These are phyloP conservation scores for Candida hungchunana DNA, from an alignment of 805 yeast species.

Conservation along the genomic window DNA sequence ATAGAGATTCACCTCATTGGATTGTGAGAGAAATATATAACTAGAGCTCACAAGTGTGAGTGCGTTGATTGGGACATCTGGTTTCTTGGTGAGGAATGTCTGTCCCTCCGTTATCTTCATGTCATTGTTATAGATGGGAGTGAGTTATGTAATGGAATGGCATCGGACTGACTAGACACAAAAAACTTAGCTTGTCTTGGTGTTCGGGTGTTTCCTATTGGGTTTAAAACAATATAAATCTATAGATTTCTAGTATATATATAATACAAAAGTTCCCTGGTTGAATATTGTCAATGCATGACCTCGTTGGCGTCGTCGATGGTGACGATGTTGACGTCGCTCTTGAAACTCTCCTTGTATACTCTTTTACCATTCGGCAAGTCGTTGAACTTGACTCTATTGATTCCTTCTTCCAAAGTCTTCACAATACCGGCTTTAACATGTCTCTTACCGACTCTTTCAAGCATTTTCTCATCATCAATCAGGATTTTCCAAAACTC, in stretches of 20 bases:
- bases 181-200: too few species aligned
- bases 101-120: not conserved
- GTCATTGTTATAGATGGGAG: too few species aligned
- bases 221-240: too few species aligned
- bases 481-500: slow-evolving; percentile 52
- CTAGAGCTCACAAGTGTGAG: not conserved
- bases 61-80: slow-evolving; percentile 4
- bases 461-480: slow-evolving; percentile 40
- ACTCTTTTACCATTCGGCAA: slow-evolving; percentile 50
- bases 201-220: too few species aligned
- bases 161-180: too few species aligned
- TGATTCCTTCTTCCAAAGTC: slow-evolving; percentile 45
- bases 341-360: slow-evolving; percentile 23
- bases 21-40: slow-evolving; percentile 12
- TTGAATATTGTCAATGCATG: too few species aligned
- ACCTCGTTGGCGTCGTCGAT: slow-evolving; percentile 24
- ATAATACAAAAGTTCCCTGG: too few species aligned
- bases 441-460: slow-evolving; percentile 34
- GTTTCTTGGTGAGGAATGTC: not conserved
- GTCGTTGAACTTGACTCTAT: slow-evolving; percentile 54
- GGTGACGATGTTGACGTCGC: slow-evolving; percentile 24
- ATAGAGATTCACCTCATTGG: slow-evolving; percentile 6
- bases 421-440: slow-evolving; percentile 7
- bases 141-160: too few species aligned
- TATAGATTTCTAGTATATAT: too few species aligned